Percentiles rank a stretch among this genome's conserved stretches.
Evolutionary conservation across 305 asterid genomes (phyloP).

Genomic region (Ruellia speciosa): DNA sequence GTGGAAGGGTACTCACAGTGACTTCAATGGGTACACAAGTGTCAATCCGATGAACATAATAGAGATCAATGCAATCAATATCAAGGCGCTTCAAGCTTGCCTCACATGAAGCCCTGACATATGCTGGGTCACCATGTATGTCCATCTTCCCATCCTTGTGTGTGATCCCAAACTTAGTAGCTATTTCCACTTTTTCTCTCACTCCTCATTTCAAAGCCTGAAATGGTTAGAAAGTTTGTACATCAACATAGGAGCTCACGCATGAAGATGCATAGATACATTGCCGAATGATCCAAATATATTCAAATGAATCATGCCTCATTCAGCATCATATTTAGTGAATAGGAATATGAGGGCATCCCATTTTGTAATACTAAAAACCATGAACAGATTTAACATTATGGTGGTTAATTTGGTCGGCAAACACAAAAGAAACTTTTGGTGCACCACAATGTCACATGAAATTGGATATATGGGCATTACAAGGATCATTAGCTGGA

Average conservation of each 20-base stretch:
- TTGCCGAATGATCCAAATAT: neutral
- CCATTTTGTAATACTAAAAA: neutral
- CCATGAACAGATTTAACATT: too few species aligned
- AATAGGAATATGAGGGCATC: neutral
- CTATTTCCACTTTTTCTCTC: constrained; percentile 46
- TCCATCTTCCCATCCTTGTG: constrained; percentile 23
- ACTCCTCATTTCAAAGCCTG: constrained; percentile 52
- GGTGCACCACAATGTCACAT: neutral
- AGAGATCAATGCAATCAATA: constrained; percentile 43
- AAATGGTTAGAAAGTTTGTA: neutral
- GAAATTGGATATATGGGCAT: neutral
- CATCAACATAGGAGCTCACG: neutral
- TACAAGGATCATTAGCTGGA: neutral
- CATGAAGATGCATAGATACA: too few species aligned
- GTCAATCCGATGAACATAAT: constrained; percentile 37
- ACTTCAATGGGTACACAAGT: constrained; percentile 43
- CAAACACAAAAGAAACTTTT: neutral
- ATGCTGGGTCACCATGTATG: constrained; percentile 39
- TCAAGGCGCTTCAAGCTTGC: constrained; percentile 53
- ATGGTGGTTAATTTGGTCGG: neutral
- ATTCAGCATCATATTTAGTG: neutral
- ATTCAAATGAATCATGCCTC: neutral
- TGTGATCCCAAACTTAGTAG: constrained; percentile 42
- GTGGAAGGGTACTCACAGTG: constrained; percentile 28
- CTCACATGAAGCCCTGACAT: constrained; percentile 40